Conservation (phyloP, 2,329 filamentous ascomycete species). For the Colletotrichum eremochloae region DNA sequence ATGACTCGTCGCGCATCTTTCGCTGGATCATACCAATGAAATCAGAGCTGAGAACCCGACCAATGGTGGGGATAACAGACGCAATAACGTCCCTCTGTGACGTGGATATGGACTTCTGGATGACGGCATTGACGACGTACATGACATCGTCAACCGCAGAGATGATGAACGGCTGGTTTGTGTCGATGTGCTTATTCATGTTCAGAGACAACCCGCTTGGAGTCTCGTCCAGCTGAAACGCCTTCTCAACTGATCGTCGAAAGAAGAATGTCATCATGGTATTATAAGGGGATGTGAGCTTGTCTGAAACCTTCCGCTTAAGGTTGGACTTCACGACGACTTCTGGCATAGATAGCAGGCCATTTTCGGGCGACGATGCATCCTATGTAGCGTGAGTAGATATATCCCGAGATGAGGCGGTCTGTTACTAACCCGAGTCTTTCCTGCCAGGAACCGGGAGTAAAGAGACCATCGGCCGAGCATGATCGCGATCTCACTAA, state of each 20-base stretch:
- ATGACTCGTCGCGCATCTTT: conserved; percentile 97
- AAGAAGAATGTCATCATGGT: conserved; percentile 97
- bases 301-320: conserved; percentile 80
- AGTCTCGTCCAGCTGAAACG: conserved; percentile 94
- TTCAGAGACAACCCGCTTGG: conserved; percentile 85
- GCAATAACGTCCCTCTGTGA: conserved; percentile 84
- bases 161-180: conserved; percentile 90
- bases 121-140: conserved; percentile 96
- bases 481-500: conserved; percentile 93
- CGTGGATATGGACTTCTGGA: conserved; percentile 88
- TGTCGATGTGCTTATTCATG: conserved; percentile 76
- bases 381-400: conserved; percentile 58
- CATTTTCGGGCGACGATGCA: conserved; percentile 63
- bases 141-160: conserved; percentile 98
- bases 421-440: conserved; percentile 76
- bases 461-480: conserved; percentile 94
- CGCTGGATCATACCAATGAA: conserved; percentile 98
- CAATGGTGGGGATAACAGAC: conserved; percentile 82
- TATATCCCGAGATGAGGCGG: background rate
- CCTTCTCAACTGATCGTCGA: conserved; percentile 94
- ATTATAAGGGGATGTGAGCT: conserved; percentile 86
- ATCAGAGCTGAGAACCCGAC: conserved; percentile 85
- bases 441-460: conserved; percentile 87
- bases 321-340: conserved; percentile 86
- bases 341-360: conserved; percentile 75